Percentiles rank a stretch among this genome's conserved stretches.
Evolutionary conservation across 2,329 filamentous ascomycete genomes (phyloP).

Genomic region (Penicillium capsulatum): DNA sequence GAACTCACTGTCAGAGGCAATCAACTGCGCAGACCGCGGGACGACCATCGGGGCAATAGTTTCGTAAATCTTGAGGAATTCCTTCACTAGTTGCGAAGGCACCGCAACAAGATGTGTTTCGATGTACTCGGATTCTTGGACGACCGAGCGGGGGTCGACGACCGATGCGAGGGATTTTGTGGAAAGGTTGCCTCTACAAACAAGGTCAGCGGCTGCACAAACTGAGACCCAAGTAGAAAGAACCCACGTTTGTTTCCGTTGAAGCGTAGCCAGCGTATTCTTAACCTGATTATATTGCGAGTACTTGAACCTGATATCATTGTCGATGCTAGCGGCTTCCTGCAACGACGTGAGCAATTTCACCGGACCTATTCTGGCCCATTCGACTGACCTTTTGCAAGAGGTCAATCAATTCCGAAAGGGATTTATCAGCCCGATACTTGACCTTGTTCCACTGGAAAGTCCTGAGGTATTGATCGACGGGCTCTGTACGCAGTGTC

Average conservation of each 20-base stretch:
- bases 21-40: slow-evolving; percentile 73
- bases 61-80: slow-evolving; percentile 87
- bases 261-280: slow-evolving; percentile 72
- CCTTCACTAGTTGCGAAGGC: slow-evolving; percentile 72
- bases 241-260: slow-evolving; percentile 79
- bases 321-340: slow-evolving; percentile 90
- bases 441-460: slow-evolving; percentile 98
- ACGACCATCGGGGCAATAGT: slow-evolving; percentile 87
- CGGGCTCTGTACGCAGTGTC: slow-evolving; percentile 63
- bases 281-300: slow-evolving; percentile 91
- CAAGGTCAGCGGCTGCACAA: neutral
- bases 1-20: slow-evolving; percentile 86
- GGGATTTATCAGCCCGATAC: slow-evolving; percentile 86
- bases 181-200: slow-evolving; percentile 74
- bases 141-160: slow-evolving; percentile 72
- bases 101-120: slow-evolving; percentile 93
- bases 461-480: slow-evolving; percentile 81
- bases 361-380: neutral
- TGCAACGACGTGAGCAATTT: slow-evolving; percentile 34
- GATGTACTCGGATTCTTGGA: slow-evolving; percentile 91
- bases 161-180: slow-evolving; percentile 91
- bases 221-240: neutral
- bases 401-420: slow-evolving; percentile 79
- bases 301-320: slow-evolving; percentile 91
- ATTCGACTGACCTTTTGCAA: slow-evolving; percentile 69